These are phyloP conservation scores for Arbutus unedo DNA, from an alignment of 148 eudicot species.

Conservation along the genomic window DNA sequence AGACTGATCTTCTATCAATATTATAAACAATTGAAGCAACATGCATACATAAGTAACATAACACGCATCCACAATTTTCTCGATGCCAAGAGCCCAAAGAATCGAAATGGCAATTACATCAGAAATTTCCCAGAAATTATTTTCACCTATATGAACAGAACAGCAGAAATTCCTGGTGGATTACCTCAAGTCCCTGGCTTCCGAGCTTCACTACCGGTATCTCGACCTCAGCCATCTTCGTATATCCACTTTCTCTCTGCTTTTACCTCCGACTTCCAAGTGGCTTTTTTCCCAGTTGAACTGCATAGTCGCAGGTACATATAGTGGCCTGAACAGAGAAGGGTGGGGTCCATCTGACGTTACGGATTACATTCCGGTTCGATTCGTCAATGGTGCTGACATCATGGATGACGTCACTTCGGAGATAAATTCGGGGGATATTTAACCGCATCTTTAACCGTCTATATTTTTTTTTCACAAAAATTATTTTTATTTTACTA, in stretches of 20 bases:
- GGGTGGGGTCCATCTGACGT: not conserved
- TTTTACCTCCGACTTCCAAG: not conserved
- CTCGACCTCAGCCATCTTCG: not conserved
- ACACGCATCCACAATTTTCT: not conserved
- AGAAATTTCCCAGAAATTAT: not conserved
- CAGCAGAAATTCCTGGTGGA: not conserved
- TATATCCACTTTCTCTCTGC: not conserved
- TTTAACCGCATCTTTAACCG: no score
- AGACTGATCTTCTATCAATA: no score
- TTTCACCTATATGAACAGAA: not conserved
- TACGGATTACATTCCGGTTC: not conserved
- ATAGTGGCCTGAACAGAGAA: not conserved
- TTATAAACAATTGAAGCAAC: not conserved
- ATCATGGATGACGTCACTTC: not conserved
- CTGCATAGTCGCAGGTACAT: not conserved
- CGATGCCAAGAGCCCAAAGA: not conserved
- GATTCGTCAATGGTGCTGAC: not conserved
- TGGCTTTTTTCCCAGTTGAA: no score
- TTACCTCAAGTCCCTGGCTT: constrained; percentile 1
- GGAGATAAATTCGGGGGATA: no score
- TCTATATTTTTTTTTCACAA: no score
- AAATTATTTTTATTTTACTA: no score
- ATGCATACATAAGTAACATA: not conserved
- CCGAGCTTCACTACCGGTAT: not conserved
- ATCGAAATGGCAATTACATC: not conserved